These are phyloP conservation scores for Suillus ampliporus DNA, from an alignment of 768 basidiomycete species.

Conservation along the genomic window DNA sequence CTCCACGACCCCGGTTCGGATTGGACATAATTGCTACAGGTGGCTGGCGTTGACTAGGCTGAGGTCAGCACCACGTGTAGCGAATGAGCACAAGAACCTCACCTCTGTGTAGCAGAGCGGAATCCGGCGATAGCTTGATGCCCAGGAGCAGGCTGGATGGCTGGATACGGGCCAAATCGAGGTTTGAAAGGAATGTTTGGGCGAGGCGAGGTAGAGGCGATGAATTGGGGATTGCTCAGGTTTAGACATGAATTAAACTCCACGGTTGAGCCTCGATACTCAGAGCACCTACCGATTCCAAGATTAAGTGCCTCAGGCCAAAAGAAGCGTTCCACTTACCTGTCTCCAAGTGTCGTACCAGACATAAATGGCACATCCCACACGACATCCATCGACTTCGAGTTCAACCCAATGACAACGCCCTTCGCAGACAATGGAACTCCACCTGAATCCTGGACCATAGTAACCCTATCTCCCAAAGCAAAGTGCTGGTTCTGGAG, in stretches of 20 bases:
- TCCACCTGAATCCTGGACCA: constrained; percentile 94
- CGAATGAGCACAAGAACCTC: constrained; percentile 5
- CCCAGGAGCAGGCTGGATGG: constrained; percentile 58
- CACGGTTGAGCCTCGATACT: constrained; percentile 90
- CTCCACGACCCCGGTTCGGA: constrained; percentile 57
- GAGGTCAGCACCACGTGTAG: background rate
- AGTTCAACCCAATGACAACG: constrained; percentile 88
- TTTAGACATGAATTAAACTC: constrained; percentile 91
- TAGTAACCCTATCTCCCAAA: constrained; percentile 92
- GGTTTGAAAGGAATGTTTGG: constrained; percentile 65
- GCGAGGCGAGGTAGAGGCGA: constrained; percentile 70
- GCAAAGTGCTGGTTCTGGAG: constrained; percentile 88
- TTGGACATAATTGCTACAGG: constrained; percentile 79
- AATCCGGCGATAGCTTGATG: constrained; percentile 66
- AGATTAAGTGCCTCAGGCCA: background rate
- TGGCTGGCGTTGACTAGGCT: constrained; percentile 13
- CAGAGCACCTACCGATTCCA: constrained; percentile 72
- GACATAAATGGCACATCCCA: constrained; percentile 98
- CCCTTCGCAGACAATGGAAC: constrained; percentile 93
- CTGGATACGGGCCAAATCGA: constrained; percentile 68
- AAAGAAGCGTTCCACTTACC: constrained; percentile 48
- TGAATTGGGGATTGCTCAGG: constrained; percentile 83
- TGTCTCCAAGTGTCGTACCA: constrained; percentile 82
- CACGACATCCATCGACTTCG: constrained; percentile 90
- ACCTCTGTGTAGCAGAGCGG: constrained; percentile 56